Percentiles rank a stretch among this genome's conserved stretches.
These are phyloP conservation scores for Sphaerulina musiva DNA, from an alignment of 2,329 filamentous ascomycete genomes.

Conservation along the genomic window DNA sequence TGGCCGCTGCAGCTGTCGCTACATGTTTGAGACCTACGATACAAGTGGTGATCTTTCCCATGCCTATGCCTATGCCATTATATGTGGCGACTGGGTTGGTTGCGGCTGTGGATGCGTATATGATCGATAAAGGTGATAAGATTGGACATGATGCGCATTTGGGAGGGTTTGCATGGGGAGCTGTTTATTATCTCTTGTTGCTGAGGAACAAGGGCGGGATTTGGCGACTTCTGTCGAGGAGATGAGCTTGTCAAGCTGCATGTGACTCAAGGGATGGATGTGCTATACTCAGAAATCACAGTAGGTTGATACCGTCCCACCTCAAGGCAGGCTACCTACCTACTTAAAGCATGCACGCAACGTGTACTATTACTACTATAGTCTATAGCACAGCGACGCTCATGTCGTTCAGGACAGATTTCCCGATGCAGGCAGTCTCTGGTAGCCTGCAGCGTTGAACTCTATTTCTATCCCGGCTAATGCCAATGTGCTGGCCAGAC, in stretches of 20 bases:
- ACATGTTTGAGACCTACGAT: slow-evolving; percentile 36
- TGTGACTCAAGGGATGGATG: neutral
- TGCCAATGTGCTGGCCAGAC: neutral
- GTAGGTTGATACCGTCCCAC: no score
- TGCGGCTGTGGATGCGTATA: slow-evolving; percentile 36
- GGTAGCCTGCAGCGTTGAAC: neutral
- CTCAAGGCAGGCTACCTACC: no score
- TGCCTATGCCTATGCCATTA: slow-evolving; percentile 38
- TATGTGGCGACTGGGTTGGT: slow-evolving; percentile 35
- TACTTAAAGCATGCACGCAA: no score
- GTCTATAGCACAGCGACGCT: no score
- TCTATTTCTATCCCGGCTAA: neutral
- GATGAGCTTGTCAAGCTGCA: neutral
- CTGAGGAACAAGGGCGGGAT: slow-evolving; percentile 1
- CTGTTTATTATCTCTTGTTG: slow-evolving; percentile 26
- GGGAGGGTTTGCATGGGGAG: slow-evolving; percentile 39
- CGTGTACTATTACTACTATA: no score
- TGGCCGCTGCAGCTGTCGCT: slow-evolving; percentile 37
- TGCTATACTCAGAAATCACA: no score
- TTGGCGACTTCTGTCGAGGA: slow-evolving; percentile 1
- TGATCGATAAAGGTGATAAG: slow-evolving; percentile 28
- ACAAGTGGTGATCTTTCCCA: slow-evolving; percentile 35
- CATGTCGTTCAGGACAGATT: no score
- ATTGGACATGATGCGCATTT: slow-evolving; percentile 43
- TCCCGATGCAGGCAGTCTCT: neutral